phyloP scores from a whole-genome alignment of 2,329 filamentous ascomycete species.

The Aureobasidium vineae region DNA sequence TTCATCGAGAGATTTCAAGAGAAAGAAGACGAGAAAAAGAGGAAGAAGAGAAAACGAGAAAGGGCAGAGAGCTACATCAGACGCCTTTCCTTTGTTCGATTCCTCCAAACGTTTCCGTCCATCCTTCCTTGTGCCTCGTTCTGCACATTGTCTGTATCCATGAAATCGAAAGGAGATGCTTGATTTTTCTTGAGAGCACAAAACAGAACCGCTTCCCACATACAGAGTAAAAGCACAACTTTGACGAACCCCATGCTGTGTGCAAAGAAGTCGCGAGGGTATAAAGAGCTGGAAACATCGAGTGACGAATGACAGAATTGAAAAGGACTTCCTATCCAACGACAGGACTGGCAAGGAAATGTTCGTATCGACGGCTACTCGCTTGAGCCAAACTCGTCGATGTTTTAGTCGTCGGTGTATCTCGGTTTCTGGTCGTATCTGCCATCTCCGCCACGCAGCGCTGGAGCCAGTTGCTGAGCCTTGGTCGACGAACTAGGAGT shows the following conservation, averaged over 20 bases:
- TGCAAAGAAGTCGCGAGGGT: conserved; percentile 20
- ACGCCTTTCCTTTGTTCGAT: conserved; percentile 15
- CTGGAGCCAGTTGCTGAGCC: neutral
- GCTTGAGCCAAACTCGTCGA: conserved; percentile 24
- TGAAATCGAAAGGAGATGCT: conserved; percentile 23
- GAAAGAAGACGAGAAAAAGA: neutral
- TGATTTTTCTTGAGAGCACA: conserved; percentile 14
- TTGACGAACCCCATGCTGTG: conserved; percentile 23
- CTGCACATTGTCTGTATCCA: conserved; percentile 18
- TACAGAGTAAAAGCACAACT: conserved; percentile 25
- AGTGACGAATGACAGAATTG: conserved; percentile 19
- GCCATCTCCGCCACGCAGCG: conserved; percentile 1
- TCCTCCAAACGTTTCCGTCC: conserved; percentile 19
- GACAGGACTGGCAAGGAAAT: conserved; percentile 25
- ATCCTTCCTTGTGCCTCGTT: conserved; percentile 15
- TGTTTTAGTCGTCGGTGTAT: conserved; percentile 10
- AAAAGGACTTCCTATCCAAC: conserved; percentile 15
- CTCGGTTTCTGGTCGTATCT: neutral
- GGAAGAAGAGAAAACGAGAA: neutral
- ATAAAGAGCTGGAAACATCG: conserved; percentile 24
- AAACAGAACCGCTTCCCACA: conserved; percentile 26
- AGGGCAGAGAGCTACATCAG: conserved; percentile 21
- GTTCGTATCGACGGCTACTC: conserved; percentile 23
- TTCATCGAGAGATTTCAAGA: conserved; percentile 17
- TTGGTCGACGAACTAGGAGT: conserved; percentile 2